Percentiles rank a stretch among this genome's conserved stretches.
phyloP scores from a whole-genome alignment of 148 eudicot species.

The Camellia lanceoleosa region DNA sequence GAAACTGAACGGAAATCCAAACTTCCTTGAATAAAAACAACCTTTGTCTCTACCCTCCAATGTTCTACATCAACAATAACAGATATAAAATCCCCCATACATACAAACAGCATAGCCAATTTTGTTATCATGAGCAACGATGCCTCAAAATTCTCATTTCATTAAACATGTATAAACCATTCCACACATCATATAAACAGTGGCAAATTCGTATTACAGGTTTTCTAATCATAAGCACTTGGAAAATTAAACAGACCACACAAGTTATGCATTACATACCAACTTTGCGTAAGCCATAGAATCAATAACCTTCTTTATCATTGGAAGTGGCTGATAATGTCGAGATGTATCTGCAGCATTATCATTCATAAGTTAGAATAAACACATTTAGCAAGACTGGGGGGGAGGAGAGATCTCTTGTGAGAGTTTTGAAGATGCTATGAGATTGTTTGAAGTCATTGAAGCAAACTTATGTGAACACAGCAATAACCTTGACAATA shows the following conservation, averaged over 20 bases:
- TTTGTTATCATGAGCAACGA: not conserved
- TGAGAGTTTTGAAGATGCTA: too few relatives aligned
- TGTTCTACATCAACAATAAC: not conserved
- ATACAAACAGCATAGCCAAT: not conserved
- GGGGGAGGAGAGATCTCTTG: too few relatives aligned
- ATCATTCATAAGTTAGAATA: slow-evolving; percentile 13
- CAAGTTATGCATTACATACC: slow-evolving; percentile 41
- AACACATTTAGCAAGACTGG: not conserved
- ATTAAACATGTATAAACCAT: not conserved
- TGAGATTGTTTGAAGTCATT: too few relatives aligned
- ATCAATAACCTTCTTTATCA: slow-evolving; percentile 85
- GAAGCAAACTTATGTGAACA: too few relatives aligned
- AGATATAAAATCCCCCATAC: not conserved
- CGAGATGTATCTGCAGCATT: slow-evolving; percentile 80
- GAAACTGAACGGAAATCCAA: not conserved
- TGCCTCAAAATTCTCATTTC: not conserved
- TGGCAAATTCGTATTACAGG: not conserved
- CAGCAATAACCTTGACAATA: too few relatives aligned
- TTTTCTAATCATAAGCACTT: not conserved
- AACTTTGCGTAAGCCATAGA: slow-evolving; percentile 92
- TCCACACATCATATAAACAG: not conserved
- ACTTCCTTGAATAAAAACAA: not conserved
- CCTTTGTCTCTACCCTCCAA: not conserved
- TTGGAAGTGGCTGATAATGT: slow-evolving; percentile 70
- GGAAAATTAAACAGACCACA: not conserved